Percentiles rank a stretch among this genome's conserved stretches.
Conservation (phyloP, 805 yeast genomes). For the Kuraishia piskuri region DNA sequence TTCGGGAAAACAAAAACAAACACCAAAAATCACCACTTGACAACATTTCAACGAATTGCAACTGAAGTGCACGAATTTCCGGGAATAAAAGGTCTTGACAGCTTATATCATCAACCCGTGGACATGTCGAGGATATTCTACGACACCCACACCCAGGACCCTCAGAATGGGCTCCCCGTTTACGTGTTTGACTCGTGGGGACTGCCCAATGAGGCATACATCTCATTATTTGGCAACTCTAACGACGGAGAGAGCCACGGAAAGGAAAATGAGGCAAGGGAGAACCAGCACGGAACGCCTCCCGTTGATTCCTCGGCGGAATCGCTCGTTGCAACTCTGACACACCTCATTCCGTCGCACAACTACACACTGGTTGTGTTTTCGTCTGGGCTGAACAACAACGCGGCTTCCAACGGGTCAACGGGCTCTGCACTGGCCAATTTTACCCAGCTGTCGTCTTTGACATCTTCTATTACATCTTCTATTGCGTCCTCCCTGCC, state of each 20-base stretch:
- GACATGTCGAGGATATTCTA: neutral
- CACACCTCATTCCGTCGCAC: conserved; percentile 32
- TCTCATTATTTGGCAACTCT: neutral
- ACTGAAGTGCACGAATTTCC: too few relatives aligned
- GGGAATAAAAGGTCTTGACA: too few relatives aligned
- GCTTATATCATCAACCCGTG: too few relatives aligned
- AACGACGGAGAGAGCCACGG: too few relatives aligned
- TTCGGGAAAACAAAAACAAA: neutral
- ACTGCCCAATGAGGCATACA: neutral
- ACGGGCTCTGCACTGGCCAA: neutral
- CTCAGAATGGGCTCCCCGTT: conserved; percentile 17
- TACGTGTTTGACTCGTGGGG: conserved; percentile 60
- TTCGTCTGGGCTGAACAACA: conserved; percentile 66
- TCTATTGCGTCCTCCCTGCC: neutral
- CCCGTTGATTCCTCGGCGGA: conserved; percentile 55
- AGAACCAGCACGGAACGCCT: conserved; percentile 24
- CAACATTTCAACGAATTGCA: too few relatives aligned
- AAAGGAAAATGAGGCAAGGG: too few relatives aligned
- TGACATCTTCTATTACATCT: too few relatives aligned
- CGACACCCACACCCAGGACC: neutral
- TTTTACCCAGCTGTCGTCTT: neutral
- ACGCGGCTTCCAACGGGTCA: too few relatives aligned
- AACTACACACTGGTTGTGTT: conserved; percentile 67
- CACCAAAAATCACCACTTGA: neutral
- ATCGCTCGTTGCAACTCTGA: conserved; percentile 27